Base-by-base conservation (phyloP, 352 stramenopile species). In the Pythium sp. region DNA sequence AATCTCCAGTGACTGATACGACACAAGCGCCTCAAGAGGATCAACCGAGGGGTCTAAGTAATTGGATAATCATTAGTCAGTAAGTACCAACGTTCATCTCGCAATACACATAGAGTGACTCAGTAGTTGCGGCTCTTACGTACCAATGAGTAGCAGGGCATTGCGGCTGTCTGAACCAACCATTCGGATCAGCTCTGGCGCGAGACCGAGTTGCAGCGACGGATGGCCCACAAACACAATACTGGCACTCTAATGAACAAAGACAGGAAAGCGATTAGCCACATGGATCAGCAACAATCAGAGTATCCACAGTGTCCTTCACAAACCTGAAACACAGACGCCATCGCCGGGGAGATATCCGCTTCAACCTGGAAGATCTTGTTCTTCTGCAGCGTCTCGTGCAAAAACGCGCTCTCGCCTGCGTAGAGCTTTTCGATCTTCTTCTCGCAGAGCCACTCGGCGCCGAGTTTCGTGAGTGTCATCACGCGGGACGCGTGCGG, bases 371-470 rank as follows among this genome's bases (percentile, higher is more conserved):
- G 75, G 22, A 96, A 76, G 0, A 84, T 12, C 8, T 87, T 84
- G 26, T 18, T 82, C 62, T 89, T 81, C 14, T 70, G 55, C 54
- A 96, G 64, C 24, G 68, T 67, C 38, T 89, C 77, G 60, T 93
- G 86, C 3, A 87, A 36, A 38, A 96, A 96, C 0, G 86, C 84
- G 30, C 81, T 69, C 69, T 94, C 85, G 20, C 85, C 82, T 11
- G 74, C 78, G 49, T 90, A 94, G 18, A 94, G 61, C 55, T 90
- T 90, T 26, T 92, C 84, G 18, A 89, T 79, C 58, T 93, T 94
- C 68, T 93, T 93, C 64, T 96, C 81, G 62, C 85, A 93, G 3
- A 96, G 71, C 80, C 88, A 96, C 70, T 96, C 86, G 5, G 88
- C 77, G 3, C 84, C 88, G 5, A 69, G 69, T 36, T 90, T 72